Evolutionary conservation across 257 asterid genomes (phyloP).

Genomic region (Orobanche coerulescens): DNA sequence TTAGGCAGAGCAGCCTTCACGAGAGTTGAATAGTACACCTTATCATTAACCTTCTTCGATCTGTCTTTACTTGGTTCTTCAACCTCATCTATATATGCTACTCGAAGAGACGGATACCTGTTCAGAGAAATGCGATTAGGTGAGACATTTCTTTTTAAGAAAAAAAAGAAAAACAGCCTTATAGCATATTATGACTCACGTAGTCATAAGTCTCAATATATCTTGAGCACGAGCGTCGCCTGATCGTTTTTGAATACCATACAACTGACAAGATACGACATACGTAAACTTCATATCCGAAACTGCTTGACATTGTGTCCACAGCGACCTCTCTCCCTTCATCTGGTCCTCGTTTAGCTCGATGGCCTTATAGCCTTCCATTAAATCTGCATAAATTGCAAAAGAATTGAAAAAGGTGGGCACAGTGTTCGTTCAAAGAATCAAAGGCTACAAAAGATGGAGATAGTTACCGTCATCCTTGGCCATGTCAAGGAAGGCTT

Average conservation of each 20-base stretch:
- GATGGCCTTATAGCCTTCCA: slow-evolving; percentile 90
- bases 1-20: slow-evolving; percentile 87
- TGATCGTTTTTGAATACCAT: slow-evolving; percentile 83
- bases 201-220: slow-evolving; percentile 75
- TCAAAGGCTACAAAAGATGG: not conserved
- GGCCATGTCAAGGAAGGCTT: slow-evolving; percentile 94
- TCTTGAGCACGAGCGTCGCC: slow-evolving; percentile 89
- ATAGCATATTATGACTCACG: slow-evolving; percentile 34
- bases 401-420: not conserved
- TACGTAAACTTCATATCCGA: slow-evolving; percentile 89
- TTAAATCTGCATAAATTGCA: slow-evolving; percentile 46
- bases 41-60: slow-evolving; percentile 60
- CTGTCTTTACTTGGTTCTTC: slow-evolving; percentile 74
- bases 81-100: slow-evolving; percentile 84
- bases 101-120: slow-evolving; percentile 86
- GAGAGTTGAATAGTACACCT: slow-evolving; percentile 75
- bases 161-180: not conserved
- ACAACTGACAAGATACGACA: slow-evolving; percentile 80
- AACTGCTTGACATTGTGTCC: slow-evolving; percentile 86
- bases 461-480: slow-evolving; percentile 59
- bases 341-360: slow-evolving; percentile 76
- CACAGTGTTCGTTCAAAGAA: not conserved
- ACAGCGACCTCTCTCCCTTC: slow-evolving; percentile 70
- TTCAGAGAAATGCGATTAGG: slow-evolving; percentile 15
- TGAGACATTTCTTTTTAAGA: slow-evolving; percentile 2